These are phyloP conservation scores for Bathelium albidoporum DNA, from an alignment of 495 filamentous ascomycete species.

Conservation along the genomic window DNA sequence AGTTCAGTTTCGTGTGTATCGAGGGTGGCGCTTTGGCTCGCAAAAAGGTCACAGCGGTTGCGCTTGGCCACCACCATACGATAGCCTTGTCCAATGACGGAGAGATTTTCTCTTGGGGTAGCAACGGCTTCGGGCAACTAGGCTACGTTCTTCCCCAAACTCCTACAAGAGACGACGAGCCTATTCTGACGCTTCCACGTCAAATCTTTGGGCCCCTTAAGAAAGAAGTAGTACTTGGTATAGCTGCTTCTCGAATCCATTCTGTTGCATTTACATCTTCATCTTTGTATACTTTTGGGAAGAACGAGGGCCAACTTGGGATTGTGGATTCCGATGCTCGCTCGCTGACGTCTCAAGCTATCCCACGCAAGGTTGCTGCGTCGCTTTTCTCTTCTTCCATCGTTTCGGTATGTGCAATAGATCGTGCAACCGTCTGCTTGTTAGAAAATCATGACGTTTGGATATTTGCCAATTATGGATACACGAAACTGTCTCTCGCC, in stretches of 20 bases:
- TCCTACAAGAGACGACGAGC: conserved; percentile 55
- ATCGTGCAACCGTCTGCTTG: conserved; percentile 76
- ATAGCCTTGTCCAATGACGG: conserved; percentile 72
- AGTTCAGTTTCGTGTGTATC: conserved; percentile 73
- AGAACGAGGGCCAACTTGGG: conserved; percentile 90
- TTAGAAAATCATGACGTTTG: conserved; percentile 82
- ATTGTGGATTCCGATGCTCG: conserved; percentile 90
- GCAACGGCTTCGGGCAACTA: conserved; percentile 75
- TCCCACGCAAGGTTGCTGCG: conserved; percentile 76
- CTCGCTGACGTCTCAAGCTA: conserved; percentile 70
- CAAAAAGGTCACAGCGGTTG: conserved; percentile 59
- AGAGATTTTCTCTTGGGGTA: conserved; percentile 87
- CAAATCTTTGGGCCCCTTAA: conserved; percentile 90
- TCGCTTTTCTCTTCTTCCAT: conserved; percentile 74
- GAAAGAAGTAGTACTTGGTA: conserved; percentile 68
- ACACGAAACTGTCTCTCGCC: conserved; percentile 73
- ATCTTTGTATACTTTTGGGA: conserved; percentile 87
- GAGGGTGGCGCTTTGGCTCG: conserved; percentile 60
- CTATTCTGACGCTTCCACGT: conserved; percentile 66
- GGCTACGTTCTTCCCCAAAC: conserved; percentile 59
- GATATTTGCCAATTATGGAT: conserved; percentile 89
- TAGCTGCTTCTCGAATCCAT: conserved; percentile 84
- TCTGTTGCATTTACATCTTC: conserved; percentile 75
- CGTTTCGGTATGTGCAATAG: conserved; percentile 73
- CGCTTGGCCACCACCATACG: conserved; percentile 84